Evolutionary conservation across 2,329 filamentous ascomycete species (phyloP).

Genomic region (Pseudocercospora vitis): DNA sequence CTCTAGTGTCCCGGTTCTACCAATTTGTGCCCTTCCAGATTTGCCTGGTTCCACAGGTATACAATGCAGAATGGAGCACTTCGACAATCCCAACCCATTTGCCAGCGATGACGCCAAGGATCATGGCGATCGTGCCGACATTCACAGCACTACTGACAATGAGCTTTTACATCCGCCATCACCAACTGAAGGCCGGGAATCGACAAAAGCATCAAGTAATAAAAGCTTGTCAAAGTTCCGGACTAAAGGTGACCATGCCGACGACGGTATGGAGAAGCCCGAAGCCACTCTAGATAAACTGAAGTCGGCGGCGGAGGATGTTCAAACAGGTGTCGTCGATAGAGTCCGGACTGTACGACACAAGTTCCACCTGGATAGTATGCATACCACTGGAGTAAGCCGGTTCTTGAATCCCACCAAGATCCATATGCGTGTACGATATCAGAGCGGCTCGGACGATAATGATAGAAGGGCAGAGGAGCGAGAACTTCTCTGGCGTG

Average conservation of each 20-base stretch:
- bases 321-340: slow-evolving; percentile 19
- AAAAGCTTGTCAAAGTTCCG: neutral
- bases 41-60: neutral
- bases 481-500: slow-evolving; percentile 26
- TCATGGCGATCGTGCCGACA: neutral
- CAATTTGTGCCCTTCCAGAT: neutral
- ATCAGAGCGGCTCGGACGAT: slow-evolving; percentile 14
- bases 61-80: slow-evolving; percentile 14
- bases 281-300: slow-evolving; percentile 17
- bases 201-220: neutral
- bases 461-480: slow-evolving; percentile 16
- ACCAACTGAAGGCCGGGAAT: neutral
- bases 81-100: slow-evolving; percentile 18
- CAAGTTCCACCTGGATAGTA: slow-evolving; percentile 16
- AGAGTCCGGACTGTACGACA: slow-evolving; percentile 16
- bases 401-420: slow-evolving; percentile 24
- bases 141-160: neutral
- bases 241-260: slow-evolving; percentile 1
- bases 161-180: slow-evolving; percentile 1
- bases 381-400: slow-evolving; percentile 20
- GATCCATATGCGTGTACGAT: slow-evolving; percentile 22
- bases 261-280: neutral
- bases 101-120: slow-evolving; percentile 7
- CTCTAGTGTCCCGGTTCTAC: neutral
- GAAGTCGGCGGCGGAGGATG: slow-evolving; percentile 19